These are phyloP conservation scores for Xylaria sp. DNA, from an alignment of 2,329 filamentous ascomycete genomes.

Conservation along the genomic window DNA sequence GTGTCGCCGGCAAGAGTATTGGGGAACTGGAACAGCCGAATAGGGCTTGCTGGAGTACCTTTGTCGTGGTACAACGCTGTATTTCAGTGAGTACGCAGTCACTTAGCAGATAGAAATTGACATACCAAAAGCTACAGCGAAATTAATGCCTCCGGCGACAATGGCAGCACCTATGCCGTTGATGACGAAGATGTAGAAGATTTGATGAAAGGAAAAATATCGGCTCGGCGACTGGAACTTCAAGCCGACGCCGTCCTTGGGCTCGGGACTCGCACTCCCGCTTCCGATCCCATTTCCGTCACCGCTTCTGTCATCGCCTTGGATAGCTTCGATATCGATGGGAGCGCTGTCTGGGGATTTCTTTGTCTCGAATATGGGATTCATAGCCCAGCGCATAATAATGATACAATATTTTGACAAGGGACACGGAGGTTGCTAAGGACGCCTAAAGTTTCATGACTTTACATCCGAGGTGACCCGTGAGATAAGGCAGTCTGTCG, in stretches of 20 bases:
- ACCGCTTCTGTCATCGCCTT: not conserved
- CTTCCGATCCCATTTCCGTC: not conserved
- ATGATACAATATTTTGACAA: not conserved
- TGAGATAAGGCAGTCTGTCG: constrained; percentile 4
- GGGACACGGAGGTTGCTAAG: not conserved
- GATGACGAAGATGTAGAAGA: constrained; percentile 55
- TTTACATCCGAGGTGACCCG: not conserved
- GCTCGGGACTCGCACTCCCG: constrained; percentile 10
- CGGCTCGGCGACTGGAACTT: constrained; percentile 43
- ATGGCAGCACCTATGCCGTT: constrained; percentile 54
- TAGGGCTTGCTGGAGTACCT: constrained; percentile 43
- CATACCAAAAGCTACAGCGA: constrained; percentile 57
- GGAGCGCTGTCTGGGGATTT: not conserved
- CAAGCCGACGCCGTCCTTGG: not conserved
- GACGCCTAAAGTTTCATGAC: not conserved
- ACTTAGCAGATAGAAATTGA: not conserved
- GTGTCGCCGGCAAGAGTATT: constrained; percentile 58
- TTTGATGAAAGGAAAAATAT: constrained; percentile 50
- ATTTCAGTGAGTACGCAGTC: constrained; percentile 1
- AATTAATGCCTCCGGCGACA: constrained; percentile 58
- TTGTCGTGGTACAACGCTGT: constrained; percentile 55
- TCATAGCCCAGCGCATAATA: constrained; percentile 38
- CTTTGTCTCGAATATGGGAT: constrained; percentile 32
- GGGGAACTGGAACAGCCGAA: constrained; percentile 54
- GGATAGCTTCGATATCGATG: constrained; percentile 30